phyloP scores from a whole-genome alignment of 1,284 basidiomycete species.

The Melanopsichium pennsylvanicum region DNA sequence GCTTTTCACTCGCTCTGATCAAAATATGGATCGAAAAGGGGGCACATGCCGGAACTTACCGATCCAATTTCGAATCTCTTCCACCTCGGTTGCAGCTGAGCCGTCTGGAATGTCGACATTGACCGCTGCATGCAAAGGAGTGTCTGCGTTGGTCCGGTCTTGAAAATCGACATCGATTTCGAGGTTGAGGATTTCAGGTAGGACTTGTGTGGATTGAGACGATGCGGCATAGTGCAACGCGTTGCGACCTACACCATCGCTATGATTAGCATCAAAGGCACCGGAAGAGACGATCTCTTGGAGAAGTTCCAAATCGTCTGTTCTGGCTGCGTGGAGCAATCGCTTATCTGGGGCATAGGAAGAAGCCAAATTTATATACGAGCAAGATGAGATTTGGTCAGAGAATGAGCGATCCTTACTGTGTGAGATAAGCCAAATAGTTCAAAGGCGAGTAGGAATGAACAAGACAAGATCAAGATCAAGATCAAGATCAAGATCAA shows the following conservation, averaged over 20 bases:
- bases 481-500: not conserved
- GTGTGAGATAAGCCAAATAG: too few species aligned
- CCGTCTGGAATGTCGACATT: constrained; percentile 66
- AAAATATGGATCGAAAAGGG: not conserved
- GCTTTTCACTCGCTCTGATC: too few species aligned
- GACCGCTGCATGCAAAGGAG: constrained; percentile 83
- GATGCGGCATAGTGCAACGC: constrained; percentile 60
- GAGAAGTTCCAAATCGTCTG: constrained; percentile 55
- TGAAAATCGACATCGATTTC: constrained; percentile 82
- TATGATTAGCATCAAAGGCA: constrained; percentile 56
- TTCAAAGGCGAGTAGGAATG: too few species aligned
- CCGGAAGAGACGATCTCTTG: constrained; percentile 48
- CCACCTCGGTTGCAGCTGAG: constrained; percentile 68
- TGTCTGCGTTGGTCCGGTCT: constrained; percentile 78
- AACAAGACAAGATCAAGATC: not conserved
- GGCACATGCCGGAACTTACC: constrained; percentile 58
- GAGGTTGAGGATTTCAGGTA: constrained; percentile 58
- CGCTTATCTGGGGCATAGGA: constrained; percentile 55
- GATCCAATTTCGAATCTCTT: constrained; percentile 71
- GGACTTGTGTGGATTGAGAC: constrained; percentile 45
- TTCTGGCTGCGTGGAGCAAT: constrained; percentile 54
- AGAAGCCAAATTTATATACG: too few species aligned
- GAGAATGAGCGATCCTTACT: too few species aligned
- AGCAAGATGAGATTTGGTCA: too few species aligned
- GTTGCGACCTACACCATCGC: constrained; percentile 61